Conservation (phyloP, 2,329 filamentous ascomycete genomes). For the Penicillium psychrosexuale region DNA sequence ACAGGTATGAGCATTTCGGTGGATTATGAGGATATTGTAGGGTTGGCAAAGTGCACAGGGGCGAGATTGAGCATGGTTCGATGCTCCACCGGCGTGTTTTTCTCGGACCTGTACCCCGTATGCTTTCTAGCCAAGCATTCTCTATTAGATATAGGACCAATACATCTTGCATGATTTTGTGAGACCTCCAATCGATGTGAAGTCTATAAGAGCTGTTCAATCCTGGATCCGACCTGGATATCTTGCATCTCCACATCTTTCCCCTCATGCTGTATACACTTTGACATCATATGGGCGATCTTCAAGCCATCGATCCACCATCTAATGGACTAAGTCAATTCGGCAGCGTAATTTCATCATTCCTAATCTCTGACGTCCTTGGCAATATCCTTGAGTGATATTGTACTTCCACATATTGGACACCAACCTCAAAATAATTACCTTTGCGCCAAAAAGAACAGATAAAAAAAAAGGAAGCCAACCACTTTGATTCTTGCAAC, state of each 20-base stretch:
- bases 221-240: neutral
- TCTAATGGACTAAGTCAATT: neutral
- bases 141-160: conserved; percentile 1
- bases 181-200: neutral
- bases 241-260: neutral
- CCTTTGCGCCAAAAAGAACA: neutral
- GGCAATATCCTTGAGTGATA: neutral
- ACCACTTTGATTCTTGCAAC: neutral
- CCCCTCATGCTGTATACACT: neutral
- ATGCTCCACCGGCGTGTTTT: neutral
- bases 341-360: conserved; percentile 7
- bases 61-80: neutral
- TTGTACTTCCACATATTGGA: neutral
- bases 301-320: conserved; percentile 9
- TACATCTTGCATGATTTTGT: neutral
- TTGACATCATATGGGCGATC: conserved; percentile 13
- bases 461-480: neutral
- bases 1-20: neutral
- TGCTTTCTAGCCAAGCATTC: conserved; percentile 8
- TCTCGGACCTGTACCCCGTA: neutral
- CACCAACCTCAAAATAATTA: neutral
- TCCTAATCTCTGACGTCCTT: neutral
- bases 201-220: neutral
- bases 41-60: neutral
- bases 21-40: neutral